Base-by-base conservation (phyloP, 1,139 yeast genomes). In the Candida tetrigidarum region DNA sequence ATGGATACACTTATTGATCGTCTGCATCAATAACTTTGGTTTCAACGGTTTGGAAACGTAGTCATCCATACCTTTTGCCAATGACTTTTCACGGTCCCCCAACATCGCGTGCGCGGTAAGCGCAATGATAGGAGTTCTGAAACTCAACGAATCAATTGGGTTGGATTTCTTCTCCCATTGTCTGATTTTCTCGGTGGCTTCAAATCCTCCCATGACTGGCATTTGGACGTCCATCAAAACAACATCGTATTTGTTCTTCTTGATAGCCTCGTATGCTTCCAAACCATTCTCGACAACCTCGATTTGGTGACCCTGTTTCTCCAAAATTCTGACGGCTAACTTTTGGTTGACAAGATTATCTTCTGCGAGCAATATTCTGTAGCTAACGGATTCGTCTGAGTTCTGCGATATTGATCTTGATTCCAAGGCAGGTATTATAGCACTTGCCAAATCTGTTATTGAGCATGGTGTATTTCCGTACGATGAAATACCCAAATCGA, bases 191-290 rank as follows among this genome's bases (percentile, higher is more conserved):
- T 86, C 89, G 1, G 96, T 88, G 3, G 96, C 96, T 60, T 89
- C 96, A 62, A 89, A 89, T 0, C 96, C 96, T 37, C 96, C 96
- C 95, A 89, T 88, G 7, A 88, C 90, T 5, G 96, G 96, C 96
- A 89, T 89, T 65, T 89, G 96, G 35, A 89, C 96, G 69, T 89
- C 96, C 96, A 89, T 89, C 54, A 89, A 76, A 12, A 89, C 89
- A 41, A 86, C 93, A 59, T 89, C 96, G 62, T 83, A 88, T 37
- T 79, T 74, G 33, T 58, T 66, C 62, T 80, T 82, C 60, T 83
- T 77, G 36, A 87, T 83, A 0, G 92, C 92, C 52, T 88, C 90
- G 56, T 80, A 80, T 0, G 96, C 96, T 57, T 87, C 91, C 48
- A 82, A 71, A 10, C 96, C 96, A 61, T 89, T 89, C 59, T 87